phyloP scores from a whole-genome alignment of 2,329 filamentous ascomycete genomes.

The Penicillium nordicum region DNA sequence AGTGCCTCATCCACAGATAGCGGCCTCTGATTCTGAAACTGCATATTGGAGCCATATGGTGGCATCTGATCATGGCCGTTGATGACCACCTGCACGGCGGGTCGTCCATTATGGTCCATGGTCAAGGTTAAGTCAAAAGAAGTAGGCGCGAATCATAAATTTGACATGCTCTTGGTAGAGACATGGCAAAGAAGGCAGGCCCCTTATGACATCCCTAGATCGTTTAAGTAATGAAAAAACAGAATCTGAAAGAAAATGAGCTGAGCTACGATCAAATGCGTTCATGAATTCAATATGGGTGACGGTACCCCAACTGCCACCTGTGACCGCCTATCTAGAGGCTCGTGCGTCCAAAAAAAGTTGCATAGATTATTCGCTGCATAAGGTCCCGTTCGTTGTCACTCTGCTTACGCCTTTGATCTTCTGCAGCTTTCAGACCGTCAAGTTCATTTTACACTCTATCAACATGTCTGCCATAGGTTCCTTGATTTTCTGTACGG shows the following conservation, averaged over 20 bases:
- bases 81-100: slow-evolving; percentile 43
- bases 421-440: not conserved
- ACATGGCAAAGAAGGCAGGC: slow-evolving; percentile 28
- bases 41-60: slow-evolving; percentile 25
- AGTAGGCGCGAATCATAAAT: slow-evolving; percentile 23
- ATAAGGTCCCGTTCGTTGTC: not conserved
- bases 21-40: slow-evolving; percentile 32
- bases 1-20: slow-evolving; percentile 48
- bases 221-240: slow-evolving; percentile 5
- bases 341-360: slow-evolving; percentile 26
- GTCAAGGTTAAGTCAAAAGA: slow-evolving; percentile 23
- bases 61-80: slow-evolving; percentile 33
- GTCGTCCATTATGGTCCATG: slow-evolving; percentile 42
- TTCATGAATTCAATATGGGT: slow-evolving; percentile 18
- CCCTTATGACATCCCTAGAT: slow-evolving; percentile 22
- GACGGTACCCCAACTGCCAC: slow-evolving; percentile 17
- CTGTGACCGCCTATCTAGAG: slow-evolving; percentile 18
- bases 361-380: slow-evolving; percentile 4
- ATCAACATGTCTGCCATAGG: slow-evolving; percentile 77
- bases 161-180: slow-evolving; percentile 30
- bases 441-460: not conserved
- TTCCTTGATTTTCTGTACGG: slow-evolving; percentile 86
- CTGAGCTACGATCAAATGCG: slow-evolving; percentile 13
- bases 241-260: slow-evolving; percentile 5
- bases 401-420: not conserved